Evolutionary conservation across 306 rosid genomes (phyloP).

Genomic region (Corylus americana): DNA sequence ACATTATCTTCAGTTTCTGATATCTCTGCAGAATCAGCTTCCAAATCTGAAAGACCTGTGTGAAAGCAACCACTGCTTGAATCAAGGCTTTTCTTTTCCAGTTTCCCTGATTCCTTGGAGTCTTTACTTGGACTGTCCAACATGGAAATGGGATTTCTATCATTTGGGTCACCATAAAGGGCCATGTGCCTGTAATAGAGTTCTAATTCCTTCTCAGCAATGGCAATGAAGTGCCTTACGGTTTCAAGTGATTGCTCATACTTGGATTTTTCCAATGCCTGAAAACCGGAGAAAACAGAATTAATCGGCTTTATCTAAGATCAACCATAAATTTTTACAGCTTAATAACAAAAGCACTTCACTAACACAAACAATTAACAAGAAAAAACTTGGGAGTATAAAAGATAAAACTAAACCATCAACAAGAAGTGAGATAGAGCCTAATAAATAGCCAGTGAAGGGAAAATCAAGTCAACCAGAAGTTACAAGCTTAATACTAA

Average conservation of each 20-base stretch:
- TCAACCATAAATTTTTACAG: background rate
- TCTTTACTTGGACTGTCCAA: slow-evolving; percentile 47
- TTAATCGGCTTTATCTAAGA: background rate
- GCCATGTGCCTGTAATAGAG: slow-evolving; percentile 81
- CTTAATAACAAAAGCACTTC: background rate
- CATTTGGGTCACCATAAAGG: slow-evolving; percentile 75
- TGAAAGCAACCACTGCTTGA: slow-evolving; percentile 32
- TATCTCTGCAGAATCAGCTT: slow-evolving; percentile 37
- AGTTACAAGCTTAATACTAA: background rate
- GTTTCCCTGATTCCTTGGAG: slow-evolving; percentile 29
- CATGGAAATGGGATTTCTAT: slow-evolving; percentile 57
- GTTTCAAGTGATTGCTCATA: slow-evolving; percentile 90
- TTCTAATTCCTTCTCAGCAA: slow-evolving; percentile 86
- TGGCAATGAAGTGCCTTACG: slow-evolving; percentile 72
- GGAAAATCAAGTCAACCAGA: background rate
- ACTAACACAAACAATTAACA: background rate
- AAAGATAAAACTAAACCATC: background rate
- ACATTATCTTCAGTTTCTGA: slow-evolving; percentile 46
- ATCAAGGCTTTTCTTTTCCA: slow-evolving; percentile 28
- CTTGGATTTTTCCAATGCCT: slow-evolving; percentile 95
- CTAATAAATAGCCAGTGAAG: background rate
- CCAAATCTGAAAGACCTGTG: slow-evolving; percentile 29
- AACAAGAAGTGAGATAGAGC: background rate
- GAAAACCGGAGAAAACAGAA: slow-evolving; percentile 17
- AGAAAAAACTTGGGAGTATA: background rate